These are phyloP conservation scores for Aechmea fasciata DNA, from an alignment of 176 grass and related monocot genomes.

Conservation along the genomic window DNA sequence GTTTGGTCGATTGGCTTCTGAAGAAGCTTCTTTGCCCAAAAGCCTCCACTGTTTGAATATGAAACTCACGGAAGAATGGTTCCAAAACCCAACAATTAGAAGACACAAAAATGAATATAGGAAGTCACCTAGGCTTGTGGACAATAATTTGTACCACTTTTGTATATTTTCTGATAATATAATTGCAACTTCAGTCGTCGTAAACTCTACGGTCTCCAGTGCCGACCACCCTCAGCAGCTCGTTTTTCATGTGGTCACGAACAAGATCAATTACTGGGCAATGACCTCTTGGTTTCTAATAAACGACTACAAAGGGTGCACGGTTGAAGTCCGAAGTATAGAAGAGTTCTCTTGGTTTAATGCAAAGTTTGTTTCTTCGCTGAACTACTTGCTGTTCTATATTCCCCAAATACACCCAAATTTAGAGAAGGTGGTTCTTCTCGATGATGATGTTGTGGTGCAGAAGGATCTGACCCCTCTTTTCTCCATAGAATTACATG, in stretches of 20 bases:
- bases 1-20: constrained; percentile 83
- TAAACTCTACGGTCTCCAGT: constrained; percentile 93
- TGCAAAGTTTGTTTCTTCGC: constrained; percentile 53
- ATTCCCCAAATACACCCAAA: constrained; percentile 86
- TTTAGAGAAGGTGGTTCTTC: constrained; percentile 93
- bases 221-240: constrained; percentile 97
- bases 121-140: constrained; percentile 83
- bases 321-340: constrained; percentile 75
- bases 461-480: constrained; percentile 91
- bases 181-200: constrained; percentile 77
- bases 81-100: constrained; percentile 40
- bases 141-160: constrained; percentile 96
- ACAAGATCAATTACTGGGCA: constrained; percentile 61
- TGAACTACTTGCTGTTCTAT: constrained; percentile 94
- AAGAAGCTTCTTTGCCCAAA: constrained; percentile 49
- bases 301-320: constrained; percentile 90
- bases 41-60: constrained; percentile 74
- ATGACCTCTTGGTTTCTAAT: constrained; percentile 86
- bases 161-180: constrained; percentile 98
- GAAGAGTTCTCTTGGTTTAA: constrained; percentile 95
- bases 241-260: constrained; percentile 95
- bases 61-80: constrained; percentile 77
- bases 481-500: constrained; percentile 89
- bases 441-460: constrained; percentile 99
- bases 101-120: constrained; percentile 54